Evolutionary conservation across 2,329 filamentous ascomycete species (phyloP).

Genomic region (Nemania diffusa): DNA sequence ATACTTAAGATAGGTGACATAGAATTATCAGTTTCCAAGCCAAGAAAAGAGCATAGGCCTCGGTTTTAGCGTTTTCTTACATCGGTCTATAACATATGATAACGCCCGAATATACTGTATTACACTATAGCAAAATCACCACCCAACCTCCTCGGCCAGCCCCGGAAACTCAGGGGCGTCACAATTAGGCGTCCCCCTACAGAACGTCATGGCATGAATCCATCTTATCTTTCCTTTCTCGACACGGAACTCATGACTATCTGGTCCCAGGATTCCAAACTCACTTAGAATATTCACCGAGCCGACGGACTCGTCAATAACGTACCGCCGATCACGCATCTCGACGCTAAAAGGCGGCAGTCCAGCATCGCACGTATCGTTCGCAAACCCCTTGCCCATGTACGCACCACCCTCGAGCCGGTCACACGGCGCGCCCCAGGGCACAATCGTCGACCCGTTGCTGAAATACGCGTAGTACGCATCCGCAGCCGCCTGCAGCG

Average conservation of each 20-base stretch:
- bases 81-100: not conserved
- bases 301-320: slow-evolving; percentile 34
- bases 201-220: slow-evolving; percentile 39
- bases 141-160: slow-evolving; percentile 32
- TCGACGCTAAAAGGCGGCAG: slow-evolving; percentile 33
- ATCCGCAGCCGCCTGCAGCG: slow-evolving; percentile 45
- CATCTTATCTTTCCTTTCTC: slow-evolving; percentile 34
- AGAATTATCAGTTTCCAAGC: slow-evolving; percentile 1
- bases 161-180: slow-evolving; percentile 32
- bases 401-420: slow-evolving; percentile 46
- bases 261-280: slow-evolving; percentile 35
- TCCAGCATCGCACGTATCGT: slow-evolving; percentile 43
- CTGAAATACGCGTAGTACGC: slow-evolving; percentile 49
- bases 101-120: not conserved
- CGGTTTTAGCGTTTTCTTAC: not conserved
- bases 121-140: slow-evolving; percentile 11
- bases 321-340: slow-evolving; percentile 35
- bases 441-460: slow-evolving; percentile 42
- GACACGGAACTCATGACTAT: slow-evolving; percentile 37
- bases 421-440: slow-evolving; percentile 50
- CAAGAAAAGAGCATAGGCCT: slow-evolving; percentile 4
- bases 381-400: slow-evolving; percentile 40
- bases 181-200: slow-evolving; percentile 26
- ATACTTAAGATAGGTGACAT: too few species aligned
- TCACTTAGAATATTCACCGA: slow-evolving; percentile 33